Base-by-base conservation (phyloP, 345 rosid genomes). In the Mercurialis annua region DNA sequence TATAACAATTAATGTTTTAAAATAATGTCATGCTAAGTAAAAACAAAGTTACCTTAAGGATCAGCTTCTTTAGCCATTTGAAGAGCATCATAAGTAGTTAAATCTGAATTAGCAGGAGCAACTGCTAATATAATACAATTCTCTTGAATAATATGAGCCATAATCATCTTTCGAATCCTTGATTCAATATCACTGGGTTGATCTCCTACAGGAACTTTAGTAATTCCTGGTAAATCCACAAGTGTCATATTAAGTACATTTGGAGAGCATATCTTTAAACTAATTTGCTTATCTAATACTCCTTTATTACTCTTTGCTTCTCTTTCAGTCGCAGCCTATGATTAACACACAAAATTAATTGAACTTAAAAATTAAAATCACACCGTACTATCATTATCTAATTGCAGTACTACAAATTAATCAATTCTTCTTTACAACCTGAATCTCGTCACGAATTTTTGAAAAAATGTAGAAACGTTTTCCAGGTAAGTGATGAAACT, bases 121-220 rank as follows among this genome's bases (percentile, higher is more conserved):
- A 87, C 88, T 21, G 93, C 93, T 46, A 87, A 63, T 56, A 87
- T 87, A 64, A 87, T 65, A 72, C 90, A 87, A 62, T 76, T 87
- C 73, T 73, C 65, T 48, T 72, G 53, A 49, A 29, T 79, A 58
- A 87, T 87, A 67, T 76, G 46, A 30, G 77, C 62, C 84, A 83
- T 72, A 50, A 87, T 81, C 89, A 87, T 87, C 2, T 51, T 73
- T 56, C 90, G 76, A 31, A 87, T 87, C 57, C 82, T 73, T 0
- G 71, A 75, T 77, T 87, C 93, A 23, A 85, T 85, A 65, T 87
- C 90, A 16, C 56, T 72, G 0, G 90, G 90, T 69, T 87, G 93
- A 57, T 85, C 93, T 24, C 93, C 93, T 58, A 85, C 90, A 15
- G 93, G 93, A 48, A 84, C 88, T 73, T 82, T 87, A 16, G 90